Conservation (phyloP, 148 eudicot species). For the Euryodendron excelsum region DNA sequence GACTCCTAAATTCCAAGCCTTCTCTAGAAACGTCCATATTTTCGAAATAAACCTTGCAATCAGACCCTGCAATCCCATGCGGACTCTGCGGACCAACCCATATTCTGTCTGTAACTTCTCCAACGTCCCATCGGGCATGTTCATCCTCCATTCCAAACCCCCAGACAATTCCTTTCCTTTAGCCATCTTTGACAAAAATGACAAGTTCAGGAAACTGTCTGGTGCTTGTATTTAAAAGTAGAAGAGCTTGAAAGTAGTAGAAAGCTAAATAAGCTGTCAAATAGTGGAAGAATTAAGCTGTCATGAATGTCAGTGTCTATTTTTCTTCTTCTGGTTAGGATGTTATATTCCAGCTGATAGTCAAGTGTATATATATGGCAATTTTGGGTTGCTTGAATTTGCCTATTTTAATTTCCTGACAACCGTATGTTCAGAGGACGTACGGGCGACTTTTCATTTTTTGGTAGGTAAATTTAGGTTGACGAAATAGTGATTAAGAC, state of each 20-base stretch:
- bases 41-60: constrained; percentile 22
- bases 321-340: no score
- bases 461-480: constrained; percentile 22
- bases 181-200: constrained; percentile 27
- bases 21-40: constrained; percentile 41
- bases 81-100: constrained; percentile 18
- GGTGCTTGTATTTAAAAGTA: no score
- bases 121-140: constrained; percentile 49
- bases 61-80: constrained; percentile 20
- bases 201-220: no score
- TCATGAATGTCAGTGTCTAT: not conserved
- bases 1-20: constrained; percentile 59
- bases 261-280: not conserved
- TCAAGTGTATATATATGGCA: no score
- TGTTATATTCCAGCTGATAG: no score
- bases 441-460: not conserved
- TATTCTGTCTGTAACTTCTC: constrained; percentile 38
- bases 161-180: constrained; percentile 17
- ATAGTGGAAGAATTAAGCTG: not conserved
- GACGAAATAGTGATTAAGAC: constrained; percentile 7
- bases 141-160: constrained; percentile 76
- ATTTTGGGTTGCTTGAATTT: not conserved
- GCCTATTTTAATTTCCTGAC: not conserved
- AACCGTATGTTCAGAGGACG: not conserved
- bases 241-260: not conserved